Base-by-base conservation (phyloP, 805 yeast genomes). In the Yamadazyma sp. region DNA sequence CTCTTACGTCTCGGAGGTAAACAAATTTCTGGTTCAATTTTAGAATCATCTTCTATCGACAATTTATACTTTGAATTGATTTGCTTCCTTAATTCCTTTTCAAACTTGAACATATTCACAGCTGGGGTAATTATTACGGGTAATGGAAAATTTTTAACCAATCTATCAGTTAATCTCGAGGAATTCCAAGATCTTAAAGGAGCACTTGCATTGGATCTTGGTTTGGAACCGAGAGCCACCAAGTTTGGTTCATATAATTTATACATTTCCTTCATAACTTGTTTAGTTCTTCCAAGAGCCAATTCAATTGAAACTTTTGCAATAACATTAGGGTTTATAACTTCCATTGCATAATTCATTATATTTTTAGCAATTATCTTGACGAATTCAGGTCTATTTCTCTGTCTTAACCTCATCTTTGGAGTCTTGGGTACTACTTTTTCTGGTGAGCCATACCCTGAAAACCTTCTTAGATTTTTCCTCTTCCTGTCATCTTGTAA, bases 111-210 rank as follows among this genome's bases (percentile, higher is more conserved):
- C 76, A 77, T 69, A 37, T 78, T 76, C 42, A 64, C 53, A 2
- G 84, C 78, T 1, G 88, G 84, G 0, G 77, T 81, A 31, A 81
- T 73, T 16, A 82, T 68, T n/a, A 78, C 73, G 0, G 89, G 88
- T 11, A 80, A 69, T 4, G 80, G 78, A 45, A 71, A 78, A 47
- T 73, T 75, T 48, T 76, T 78, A 19, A 82, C 82, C 30, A 81
- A 62, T 31, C 85, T 60, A 50, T 80, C 86, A 16, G 83, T 72
- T 25, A 82, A 57, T 44, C 82, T 75, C 20, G 80, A 72, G 4
- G 83, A 74, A 26, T 60, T 60, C 83, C 87, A 77, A 16, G 81
- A 69, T 39, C 73, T 62, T 16, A 77, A 62, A 2, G 82, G 79
- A 1, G 78, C 78, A 27, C 73, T 56, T 11, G 50, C 53, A 23